Evolutionary conservation across 2,329 filamentous ascomycete species (phyloP).

Genomic region (Ascochyta koolunga): DNA sequence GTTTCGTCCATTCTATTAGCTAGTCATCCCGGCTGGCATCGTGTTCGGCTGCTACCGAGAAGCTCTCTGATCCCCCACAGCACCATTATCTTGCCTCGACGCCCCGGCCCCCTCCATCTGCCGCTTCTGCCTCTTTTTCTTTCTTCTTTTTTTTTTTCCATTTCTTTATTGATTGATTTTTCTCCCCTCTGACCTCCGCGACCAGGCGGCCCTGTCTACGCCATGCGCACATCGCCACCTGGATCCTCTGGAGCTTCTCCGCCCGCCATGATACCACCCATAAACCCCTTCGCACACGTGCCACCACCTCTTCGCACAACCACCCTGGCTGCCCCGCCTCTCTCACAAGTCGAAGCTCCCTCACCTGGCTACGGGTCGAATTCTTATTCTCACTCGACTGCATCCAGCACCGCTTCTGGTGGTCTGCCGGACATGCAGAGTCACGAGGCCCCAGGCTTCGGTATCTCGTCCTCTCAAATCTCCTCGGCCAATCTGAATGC

Average conservation of each 20-base stretch:
- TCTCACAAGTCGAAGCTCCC: conserved; percentile 35
- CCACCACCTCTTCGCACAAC: conserved; percentile 31
- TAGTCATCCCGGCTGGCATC: conserved; percentile 26
- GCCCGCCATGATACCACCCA: conserved; percentile 41
- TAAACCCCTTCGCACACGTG: conserved; percentile 40
- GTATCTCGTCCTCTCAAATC: conserved; percentile 50
- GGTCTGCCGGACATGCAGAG: conserved; percentile 38
- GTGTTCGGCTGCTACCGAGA: conserved; percentile 46
- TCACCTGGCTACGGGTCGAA: conserved; percentile 41
- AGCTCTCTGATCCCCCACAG: conserved; percentile 34
- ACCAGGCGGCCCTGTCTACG: conserved; percentile 13
- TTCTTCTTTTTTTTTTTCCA: too few relatives aligned
- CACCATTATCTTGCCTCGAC: conserved; percentile 21
- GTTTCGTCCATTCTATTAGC: conserved; percentile 34
- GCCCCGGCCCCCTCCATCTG: conserved; percentile 19
- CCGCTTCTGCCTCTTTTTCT: conserved; percentile 23
- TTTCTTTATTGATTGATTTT: too few relatives aligned
- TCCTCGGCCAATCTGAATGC: conserved; percentile 64
- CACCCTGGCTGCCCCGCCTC: conserved; percentile 38
- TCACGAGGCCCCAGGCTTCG: conserved; percentile 45
- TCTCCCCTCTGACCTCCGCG: conserved; percentile 22
- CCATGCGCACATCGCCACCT: conserved; percentile 42
- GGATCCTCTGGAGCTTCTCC: conserved; percentile 42
- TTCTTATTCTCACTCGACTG: conserved; percentile 44
- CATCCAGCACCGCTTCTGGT: conserved; percentile 44